Percentiles rank a stretch among this genome's conserved stretches.
phyloP scores from a whole-genome alignment of 371 early-diverging fungal genomes.

The Enteropsectra breve region DNA sequence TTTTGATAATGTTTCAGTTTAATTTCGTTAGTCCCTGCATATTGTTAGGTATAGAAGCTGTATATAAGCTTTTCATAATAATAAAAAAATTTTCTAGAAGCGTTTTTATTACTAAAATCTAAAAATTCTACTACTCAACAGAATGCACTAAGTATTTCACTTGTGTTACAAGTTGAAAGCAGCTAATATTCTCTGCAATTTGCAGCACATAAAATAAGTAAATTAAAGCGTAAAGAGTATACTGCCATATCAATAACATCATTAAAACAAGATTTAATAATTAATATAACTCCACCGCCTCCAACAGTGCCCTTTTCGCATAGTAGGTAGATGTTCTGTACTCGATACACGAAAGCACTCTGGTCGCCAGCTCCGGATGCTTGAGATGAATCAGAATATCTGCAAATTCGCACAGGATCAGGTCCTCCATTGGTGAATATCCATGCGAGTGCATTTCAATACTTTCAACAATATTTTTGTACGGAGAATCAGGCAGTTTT shows the following conservation, averaged over 20 bases:
- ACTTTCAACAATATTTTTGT: background rate
- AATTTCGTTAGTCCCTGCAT: no score
- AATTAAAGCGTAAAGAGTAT: no score
- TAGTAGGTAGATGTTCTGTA: conserved; percentile 42
- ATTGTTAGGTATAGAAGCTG: no score
- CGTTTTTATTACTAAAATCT: no score
- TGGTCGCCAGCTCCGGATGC: conserved; percentile 20
- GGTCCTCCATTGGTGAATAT: conserved; percentile 43
- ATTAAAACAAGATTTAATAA: background rate
- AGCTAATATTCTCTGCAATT: no score
- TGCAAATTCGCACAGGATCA: conserved; percentile 48
- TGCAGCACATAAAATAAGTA: no score
- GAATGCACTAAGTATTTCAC: no score
- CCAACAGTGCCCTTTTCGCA: conserved; percentile 37
- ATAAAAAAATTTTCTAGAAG: no score
- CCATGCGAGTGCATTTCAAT: background rate
- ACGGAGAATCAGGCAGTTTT: background rate
- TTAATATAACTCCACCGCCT: conserved; percentile 8
- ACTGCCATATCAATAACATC: background rate
- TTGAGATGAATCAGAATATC: conserved; percentile 33
- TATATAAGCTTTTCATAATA: no score
- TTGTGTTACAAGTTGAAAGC: no score
- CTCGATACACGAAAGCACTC: conserved; percentile 36
- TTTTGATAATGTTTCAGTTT: no score
- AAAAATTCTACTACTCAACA: no score